Evolutionary conservation across 768 basidiomycete genomes (phyloP).

Genomic region (Boletus tomentosulus): DNA sequence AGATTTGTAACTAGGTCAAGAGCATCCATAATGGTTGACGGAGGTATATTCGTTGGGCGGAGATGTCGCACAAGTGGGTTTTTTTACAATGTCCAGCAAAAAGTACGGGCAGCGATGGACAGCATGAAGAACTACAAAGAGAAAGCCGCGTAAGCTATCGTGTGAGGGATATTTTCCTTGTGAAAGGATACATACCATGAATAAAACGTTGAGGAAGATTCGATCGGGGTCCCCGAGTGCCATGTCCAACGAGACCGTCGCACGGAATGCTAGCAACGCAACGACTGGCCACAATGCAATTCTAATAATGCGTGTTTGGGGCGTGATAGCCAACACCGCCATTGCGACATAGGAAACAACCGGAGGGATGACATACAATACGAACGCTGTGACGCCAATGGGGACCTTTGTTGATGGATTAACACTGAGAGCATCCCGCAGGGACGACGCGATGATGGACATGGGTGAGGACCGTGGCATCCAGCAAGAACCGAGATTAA

Average conservation of each 20-base stretch:
- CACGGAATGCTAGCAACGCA: slow-evolving; percentile 40
- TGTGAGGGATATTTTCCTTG: too few species aligned
- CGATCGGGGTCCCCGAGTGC: background rate
- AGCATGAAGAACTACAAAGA: slow-evolving; percentile 10
- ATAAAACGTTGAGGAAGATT: slow-evolving; percentile 4
- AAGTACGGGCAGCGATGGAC: slow-evolving; percentile 4
- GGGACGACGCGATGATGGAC: background rate
- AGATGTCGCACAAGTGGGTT: slow-evolving; percentile 14
- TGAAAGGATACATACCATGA: slow-evolving; percentile 11
- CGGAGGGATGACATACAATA: slow-evolving; percentile 37
- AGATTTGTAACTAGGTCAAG: slow-evolving; percentile 47
- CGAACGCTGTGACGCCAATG: slow-evolving; percentile 32
- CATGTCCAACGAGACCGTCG: slow-evolving; percentile 19
- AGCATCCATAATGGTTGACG: slow-evolving; percentile 32
- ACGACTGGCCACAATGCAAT: slow-evolving; percentile 45
- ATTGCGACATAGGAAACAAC: slow-evolving; percentile 43
- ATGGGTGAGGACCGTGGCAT: background rate
- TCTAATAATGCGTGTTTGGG: slow-evolving; percentile 42
- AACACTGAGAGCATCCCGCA: slow-evolving; percentile 1
- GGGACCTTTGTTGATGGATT: slow-evolving; percentile 13
- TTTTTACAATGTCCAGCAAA: slow-evolving; percentile 11
- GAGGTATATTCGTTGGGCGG: background rate
- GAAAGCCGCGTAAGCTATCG: background rate
- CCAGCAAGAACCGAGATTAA: background rate
- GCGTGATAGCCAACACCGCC: slow-evolving; percentile 47